Percentiles rank a stretch among this genome's conserved stretches.
These are phyloP conservation scores for Hericium rajendrae DNA, from an alignment of 768 basidiomycete species.

Conservation along the genomic window DNA sequence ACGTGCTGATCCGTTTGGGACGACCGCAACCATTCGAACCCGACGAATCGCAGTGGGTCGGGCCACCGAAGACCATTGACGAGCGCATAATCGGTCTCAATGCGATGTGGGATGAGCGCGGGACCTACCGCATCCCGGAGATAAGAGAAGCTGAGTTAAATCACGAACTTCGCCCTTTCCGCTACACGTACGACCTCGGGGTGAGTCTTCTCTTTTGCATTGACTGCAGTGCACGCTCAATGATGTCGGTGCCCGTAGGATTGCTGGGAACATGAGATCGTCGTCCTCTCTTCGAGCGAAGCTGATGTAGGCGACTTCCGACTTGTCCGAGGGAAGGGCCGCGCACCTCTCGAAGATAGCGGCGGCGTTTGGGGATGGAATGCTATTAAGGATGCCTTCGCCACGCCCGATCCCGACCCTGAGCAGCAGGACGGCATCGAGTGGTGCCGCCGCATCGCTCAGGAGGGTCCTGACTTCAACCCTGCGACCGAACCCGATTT, in stretches of 20 bases:
- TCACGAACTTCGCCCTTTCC: neutral
- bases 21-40: too few species aligned
- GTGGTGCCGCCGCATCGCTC: neutral
- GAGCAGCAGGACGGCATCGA: neutral
- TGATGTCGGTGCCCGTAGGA: neutral
- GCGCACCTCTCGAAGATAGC: neutral
- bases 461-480: neutral
- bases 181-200: neutral
- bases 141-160: neutral
- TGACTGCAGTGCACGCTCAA: too few species aligned
- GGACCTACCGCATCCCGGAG: neutral
- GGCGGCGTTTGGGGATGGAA: neutral
- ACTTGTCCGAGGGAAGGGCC: neutral
- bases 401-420: neutral
- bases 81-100: neutral
- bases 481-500: neutral
- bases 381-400: neutral
- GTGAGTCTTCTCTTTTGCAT: neutral
- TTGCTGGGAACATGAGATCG: neutral
- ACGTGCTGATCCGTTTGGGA: too few species aligned
- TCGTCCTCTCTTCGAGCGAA: neutral
- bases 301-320: neutral
- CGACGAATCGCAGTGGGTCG: too few species aligned
- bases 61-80: too few species aligned
- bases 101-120: neutral